phyloP scores from a whole-genome alignment of 495 filamentous ascomycete genomes.

The Tuber indicum region DNA sequence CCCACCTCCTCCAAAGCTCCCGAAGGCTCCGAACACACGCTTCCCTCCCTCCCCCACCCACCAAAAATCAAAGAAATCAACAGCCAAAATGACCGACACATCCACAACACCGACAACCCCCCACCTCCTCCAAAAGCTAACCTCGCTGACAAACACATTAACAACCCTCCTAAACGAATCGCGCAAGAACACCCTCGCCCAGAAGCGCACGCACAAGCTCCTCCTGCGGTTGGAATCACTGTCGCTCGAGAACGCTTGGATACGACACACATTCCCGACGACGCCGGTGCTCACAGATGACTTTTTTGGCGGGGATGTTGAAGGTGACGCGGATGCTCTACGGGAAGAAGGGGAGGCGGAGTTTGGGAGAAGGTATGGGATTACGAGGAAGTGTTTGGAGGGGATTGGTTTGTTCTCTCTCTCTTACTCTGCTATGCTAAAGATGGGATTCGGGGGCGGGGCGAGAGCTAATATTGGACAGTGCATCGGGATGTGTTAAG shows the following conservation, averaged over 20 bases:
- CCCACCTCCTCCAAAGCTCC: neutral
- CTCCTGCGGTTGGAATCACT: neutral
- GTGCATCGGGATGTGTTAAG: neutral
- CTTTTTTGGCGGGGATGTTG: neutral
- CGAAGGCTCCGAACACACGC: neutral
- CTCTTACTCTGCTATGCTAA: neutral
- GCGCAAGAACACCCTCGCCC: neutral
- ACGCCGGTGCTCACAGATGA: neutral
- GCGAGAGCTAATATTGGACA: neutral
- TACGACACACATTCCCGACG: neutral
- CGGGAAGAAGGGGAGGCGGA: neutral
- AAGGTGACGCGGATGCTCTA: neutral
- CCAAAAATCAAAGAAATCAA: neutral
- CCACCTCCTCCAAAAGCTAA: neutral
- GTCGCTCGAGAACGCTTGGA: neutral
- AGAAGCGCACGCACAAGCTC: neutral
- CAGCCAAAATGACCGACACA: neutral
- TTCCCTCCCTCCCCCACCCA: neutral
- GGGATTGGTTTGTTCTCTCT: neutral
- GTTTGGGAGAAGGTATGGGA: neutral
- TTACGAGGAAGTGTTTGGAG: neutral
- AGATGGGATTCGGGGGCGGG: neutral
- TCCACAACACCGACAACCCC: neutral
- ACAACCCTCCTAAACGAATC: neutral
- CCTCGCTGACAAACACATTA: neutral